phyloP scores from a whole-genome alignment of 768 basidiomycete species.

The Collybia sordida region DNA sequence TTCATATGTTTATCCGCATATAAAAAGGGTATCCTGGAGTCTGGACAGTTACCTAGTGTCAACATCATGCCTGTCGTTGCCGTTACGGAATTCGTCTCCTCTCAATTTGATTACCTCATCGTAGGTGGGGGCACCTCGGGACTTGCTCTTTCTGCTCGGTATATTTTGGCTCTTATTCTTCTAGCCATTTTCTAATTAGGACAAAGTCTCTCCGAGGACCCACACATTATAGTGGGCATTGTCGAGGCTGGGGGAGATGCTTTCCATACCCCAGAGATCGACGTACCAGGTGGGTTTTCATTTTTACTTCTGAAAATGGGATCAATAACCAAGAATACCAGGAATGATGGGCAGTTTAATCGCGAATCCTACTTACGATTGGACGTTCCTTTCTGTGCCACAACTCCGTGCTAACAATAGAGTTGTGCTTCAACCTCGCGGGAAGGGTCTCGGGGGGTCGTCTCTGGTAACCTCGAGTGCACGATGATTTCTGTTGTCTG shows the following conservation, averaged over 20 bases:
- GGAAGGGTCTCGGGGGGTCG: conserved; percentile 22
- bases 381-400: conserved; percentile 28
- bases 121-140: conserved; percentile 19
- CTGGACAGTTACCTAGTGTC: no score
- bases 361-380: conserved; percentile 18
- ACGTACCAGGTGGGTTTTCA: conserved; percentile 13
- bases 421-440: conserved; percentile 19
- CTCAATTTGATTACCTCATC: conserved; percentile 26
- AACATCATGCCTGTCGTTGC: no score
- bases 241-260: conserved; percentile 23
- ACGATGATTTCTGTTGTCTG: conserved; percentile 19
- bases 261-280: no score
- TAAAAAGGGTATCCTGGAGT: no score
- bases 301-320: not conserved
- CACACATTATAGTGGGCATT: conserved; percentile 23
- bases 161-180: conserved; percentile 24
- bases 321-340: conserved; percentile 9
- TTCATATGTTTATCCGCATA: no score
- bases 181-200: conserved; percentile 21
- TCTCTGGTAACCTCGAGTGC: conserved; percentile 17
- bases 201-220: conserved; percentile 31
- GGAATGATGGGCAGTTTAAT: conserved; percentile 13
- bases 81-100: no score
- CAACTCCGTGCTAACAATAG: conserved; percentile 21
- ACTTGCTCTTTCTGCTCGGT: not conserved